A percentile compares a stretch with the other conserved stretches of the same genome.
These are phyloP conservation scores for Fulvia fulva DNA, from an alignment of 2,329 filamentous ascomycete genomes.

Conservation along the genomic window DNA sequence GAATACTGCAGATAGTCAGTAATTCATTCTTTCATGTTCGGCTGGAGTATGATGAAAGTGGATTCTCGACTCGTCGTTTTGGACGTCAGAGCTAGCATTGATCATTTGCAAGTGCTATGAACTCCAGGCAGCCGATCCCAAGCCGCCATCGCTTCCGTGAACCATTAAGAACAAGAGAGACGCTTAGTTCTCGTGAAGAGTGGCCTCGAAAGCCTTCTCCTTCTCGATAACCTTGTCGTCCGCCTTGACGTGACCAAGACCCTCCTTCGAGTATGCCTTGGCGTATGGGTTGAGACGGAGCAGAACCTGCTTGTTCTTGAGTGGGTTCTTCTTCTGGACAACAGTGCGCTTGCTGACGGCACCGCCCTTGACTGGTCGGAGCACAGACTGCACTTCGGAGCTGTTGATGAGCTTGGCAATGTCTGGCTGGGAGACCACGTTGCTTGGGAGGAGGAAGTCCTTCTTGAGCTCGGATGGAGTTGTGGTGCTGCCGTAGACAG, in stretches of 20 bases:
- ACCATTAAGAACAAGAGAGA: slow-evolving; percentile 14
- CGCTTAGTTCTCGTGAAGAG: slow-evolving; percentile 47
- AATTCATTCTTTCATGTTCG: no score
- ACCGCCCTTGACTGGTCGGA: slow-evolving; percentile 85
- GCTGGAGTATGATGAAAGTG: no score
- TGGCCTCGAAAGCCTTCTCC: slow-evolving; percentile 49
- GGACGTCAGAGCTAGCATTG: neutral
- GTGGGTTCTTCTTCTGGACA: slow-evolving; percentile 99
- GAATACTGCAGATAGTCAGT: no score
- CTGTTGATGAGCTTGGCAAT: slow-evolving; percentile 98
- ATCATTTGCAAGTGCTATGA: slow-evolving; percentile 11
- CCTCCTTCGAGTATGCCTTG: slow-evolving; percentile 79
- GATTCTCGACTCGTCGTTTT: neutral
- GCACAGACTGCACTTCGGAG: slow-evolving; percentile 93
- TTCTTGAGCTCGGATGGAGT: slow-evolving; percentile 90
- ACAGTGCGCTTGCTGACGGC: slow-evolving; percentile 81
- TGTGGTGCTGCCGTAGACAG: slow-evolving; percentile 93
- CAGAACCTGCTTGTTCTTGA: slow-evolving; percentile 97
- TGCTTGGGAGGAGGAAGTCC: slow-evolving; percentile 95
- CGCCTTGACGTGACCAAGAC: slow-evolving; percentile 68
- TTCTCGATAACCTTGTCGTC: slow-evolving; percentile 58
- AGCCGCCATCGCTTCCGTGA: slow-evolving; percentile 20
- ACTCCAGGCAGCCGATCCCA: slow-evolving; percentile 22
- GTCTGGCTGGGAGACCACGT: slow-evolving; percentile 90
- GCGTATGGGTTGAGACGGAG: slow-evolving; percentile 99